These are phyloP conservation scores for Phytophthora sojae DNA, from an alignment of 352 stramenopile genomes.

Conservation along the genomic window DNA sequence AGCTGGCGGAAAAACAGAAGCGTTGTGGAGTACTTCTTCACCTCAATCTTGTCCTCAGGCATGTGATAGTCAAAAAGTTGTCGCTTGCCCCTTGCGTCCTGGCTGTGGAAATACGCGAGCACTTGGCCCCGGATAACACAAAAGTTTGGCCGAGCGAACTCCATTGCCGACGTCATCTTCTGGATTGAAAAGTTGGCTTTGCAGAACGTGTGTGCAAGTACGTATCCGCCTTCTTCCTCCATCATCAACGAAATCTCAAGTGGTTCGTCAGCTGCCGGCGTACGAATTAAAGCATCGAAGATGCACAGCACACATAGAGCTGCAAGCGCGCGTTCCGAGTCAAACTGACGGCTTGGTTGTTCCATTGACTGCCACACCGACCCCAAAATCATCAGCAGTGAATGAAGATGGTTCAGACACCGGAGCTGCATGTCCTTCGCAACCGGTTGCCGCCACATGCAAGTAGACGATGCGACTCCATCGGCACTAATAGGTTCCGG, in stretches of 20 bases:
- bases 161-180: conserved; percentile 82
- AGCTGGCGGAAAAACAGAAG: conserved; percentile 88
- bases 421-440: conserved; percentile 84
- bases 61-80: conserved; percentile 91
- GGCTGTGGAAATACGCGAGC: conserved; percentile 83
- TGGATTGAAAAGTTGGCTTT: conserved; percentile 86
- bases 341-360: conserved; percentile 85
- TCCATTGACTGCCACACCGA: conserved; percentile 91
- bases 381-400: conserved; percentile 80
- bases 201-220: conserved; percentile 86
- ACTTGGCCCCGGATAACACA: conserved; percentile 75
- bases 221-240: conserved; percentile 80
- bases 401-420: conserved; percentile 81
- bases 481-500: conserved; percentile 47
- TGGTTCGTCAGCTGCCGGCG: conserved; percentile 71
- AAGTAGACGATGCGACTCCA: conserved; percentile 30
- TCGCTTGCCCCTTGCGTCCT: conserved; percentile 61
- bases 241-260: conserved; percentile 88
- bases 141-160: conserved; percentile 83
- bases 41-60: conserved; percentile 88
- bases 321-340: conserved; percentile 85
- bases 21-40: conserved; percentile 91
- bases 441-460: conserved; percentile 81
- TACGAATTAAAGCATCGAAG: conserved; percentile 85
- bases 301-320: conserved; percentile 82